phyloP scores from a whole-genome alignment of 1,284 basidiomycete genomes.

The Ceratorhiza oryzae-sativae region DNA sequence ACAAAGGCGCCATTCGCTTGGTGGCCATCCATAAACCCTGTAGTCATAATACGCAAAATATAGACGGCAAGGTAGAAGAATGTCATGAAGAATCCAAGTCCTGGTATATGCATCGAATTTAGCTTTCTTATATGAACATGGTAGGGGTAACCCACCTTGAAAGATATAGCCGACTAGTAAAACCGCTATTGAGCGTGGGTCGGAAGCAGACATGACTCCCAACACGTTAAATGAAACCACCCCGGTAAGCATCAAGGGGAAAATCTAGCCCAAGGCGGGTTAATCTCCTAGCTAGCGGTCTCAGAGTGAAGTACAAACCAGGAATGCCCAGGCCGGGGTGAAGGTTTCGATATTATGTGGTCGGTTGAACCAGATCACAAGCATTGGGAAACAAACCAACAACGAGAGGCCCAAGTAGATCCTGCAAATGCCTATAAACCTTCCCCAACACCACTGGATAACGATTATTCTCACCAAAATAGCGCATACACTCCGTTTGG shows the following conservation, averaged over 20 bases:
- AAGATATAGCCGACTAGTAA: conserved; percentile 39
- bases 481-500: conserved; percentile 15
- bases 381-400: conserved; percentile 32
- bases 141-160: conserved; percentile 30
- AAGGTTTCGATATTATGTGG: conserved; percentile 41
- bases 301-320: neutral
- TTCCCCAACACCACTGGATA: neutral
- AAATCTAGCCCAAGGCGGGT: neutral
- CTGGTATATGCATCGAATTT: neutral
- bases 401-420: conserved; percentile 20
- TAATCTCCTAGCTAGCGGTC: no score
- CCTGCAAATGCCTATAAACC: neutral
- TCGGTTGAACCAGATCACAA: conserved; percentile 42
- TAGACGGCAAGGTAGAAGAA: conserved; percentile 39
- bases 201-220: conserved; percentile 20
- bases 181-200: conserved; percentile 37
- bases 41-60: conserved; percentile 40
- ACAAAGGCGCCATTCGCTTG: conserved; percentile 44
- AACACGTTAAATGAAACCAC: conserved; percentile 31
- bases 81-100: conserved; percentile 42
- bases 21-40: conserved; percentile 40
- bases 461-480: conserved; percentile 1
- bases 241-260: conserved; percentile 35
- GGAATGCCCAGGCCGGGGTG: conserved; percentile 43
- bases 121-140: no score